Base-by-base conservation (phyloP, 2,329 filamentous ascomycete species). In the Ramichloridium luteum region DNA sequence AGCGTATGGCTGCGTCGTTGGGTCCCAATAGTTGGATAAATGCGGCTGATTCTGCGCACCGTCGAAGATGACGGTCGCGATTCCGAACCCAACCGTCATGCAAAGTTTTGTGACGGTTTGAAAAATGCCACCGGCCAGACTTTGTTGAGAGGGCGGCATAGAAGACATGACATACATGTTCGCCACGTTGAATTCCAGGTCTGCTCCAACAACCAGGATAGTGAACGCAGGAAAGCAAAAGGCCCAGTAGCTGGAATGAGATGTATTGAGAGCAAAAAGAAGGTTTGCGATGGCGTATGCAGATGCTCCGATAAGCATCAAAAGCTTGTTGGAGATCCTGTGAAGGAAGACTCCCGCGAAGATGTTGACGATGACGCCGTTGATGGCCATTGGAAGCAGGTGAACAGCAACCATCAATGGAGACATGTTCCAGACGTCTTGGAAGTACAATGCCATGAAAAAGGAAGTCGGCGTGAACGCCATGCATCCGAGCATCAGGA, bases 91-190 rank as follows among this genome's bases (percentile, higher is more conserved):
- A 1, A 77, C 56, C 0, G 74, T 74, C 30, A 64, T 64, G 29
- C 67, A 68, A 3, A 80, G 58, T 34, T 74, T 67, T 25, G 71
- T 70, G 13, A 76, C 62, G 3, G 77, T 79, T 50, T 80, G 77
- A 46, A 80, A 74, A 25, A 82, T 71, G 1, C 74, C 74, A 4
- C 76, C 74, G 0, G 74, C 75, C 10, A 80, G 65, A 1, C 71
- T 73, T 43, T 81, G 74, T 41, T 77, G 70, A n/a, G 68, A 60
- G 1, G 59, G 51, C 0, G 74, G 72, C 31, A 80, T 65, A 0
- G 70, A 71, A 3, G 71, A 74, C 62, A 79, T 71, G 32, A 80
- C 74, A 41, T 80, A 80, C 67, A 80, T 76, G 65, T 81, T 80
- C 3, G 71, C 68, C 13, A 80, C 75, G 37, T 79, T 78, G 51